Percentiles rank a stretch among this genome's conserved stretches.
Evolutionary conservation across 768 basidiomycete genomes (phyloP).

Genomic region (Imleria badia): DNA sequence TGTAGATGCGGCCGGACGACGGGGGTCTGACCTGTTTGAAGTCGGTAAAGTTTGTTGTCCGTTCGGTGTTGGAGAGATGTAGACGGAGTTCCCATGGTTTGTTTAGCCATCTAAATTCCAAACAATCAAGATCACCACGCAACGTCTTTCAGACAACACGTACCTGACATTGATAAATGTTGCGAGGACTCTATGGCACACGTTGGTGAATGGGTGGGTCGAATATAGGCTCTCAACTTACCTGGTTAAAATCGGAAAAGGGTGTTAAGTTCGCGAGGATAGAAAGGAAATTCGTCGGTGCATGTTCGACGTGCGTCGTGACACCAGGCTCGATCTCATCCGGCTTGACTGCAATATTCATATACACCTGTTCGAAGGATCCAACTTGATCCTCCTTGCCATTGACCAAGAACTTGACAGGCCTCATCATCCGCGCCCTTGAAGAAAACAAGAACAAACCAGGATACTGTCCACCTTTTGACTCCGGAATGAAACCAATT

Average conservation of each 20-base stretch:
- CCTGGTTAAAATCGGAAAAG: constrained; percentile 99
- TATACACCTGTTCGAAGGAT: constrained; percentile 98
- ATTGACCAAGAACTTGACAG: constrained; percentile 88
- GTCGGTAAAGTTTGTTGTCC: constrained; percentile 96
- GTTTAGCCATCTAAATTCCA: constrained; percentile 93
- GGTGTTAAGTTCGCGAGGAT: constrained; percentile 98
- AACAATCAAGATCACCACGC: constrained; percentile 4
- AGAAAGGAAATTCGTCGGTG: constrained; percentile 93
- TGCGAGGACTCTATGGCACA: constrained; percentile 68
- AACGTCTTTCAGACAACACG: constrained; percentile 4
- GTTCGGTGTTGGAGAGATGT: constrained; percentile 90
- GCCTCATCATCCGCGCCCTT: constrained; percentile 94
- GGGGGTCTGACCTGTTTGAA: constrained; percentile 94
- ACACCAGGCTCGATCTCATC: constrained; percentile 77
- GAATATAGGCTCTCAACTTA: constrained; percentile 34
- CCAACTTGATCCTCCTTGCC: constrained; percentile 88
- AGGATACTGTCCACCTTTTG: constrained; percentile 94
- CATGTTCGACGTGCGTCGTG: constrained; percentile 90
- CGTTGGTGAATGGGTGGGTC: background rate
- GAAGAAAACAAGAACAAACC: constrained; percentile 91
- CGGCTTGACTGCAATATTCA: constrained; percentile 93
- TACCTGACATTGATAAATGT: constrained; percentile 93
- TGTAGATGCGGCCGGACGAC: constrained; percentile 90
- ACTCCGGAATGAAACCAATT: constrained; percentile 86
- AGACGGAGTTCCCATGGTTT: constrained; percentile 98